Conservation (phyloP, 176 grass and related monocot genomes). For the Eragrostis nindensis region DNA sequence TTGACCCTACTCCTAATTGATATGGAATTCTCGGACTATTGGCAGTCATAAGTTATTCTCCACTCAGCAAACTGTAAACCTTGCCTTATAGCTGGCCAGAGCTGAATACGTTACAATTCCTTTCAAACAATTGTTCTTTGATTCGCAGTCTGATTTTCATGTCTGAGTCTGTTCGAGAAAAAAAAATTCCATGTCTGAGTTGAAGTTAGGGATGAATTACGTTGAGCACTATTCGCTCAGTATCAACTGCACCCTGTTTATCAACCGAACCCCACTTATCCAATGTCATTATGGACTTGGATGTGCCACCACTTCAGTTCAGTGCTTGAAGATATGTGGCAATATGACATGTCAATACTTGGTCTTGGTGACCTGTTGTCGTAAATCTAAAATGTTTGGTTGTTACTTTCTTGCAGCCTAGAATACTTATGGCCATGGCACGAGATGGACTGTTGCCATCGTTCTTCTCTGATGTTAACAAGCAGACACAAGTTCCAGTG, state of each 20-base stretch:
- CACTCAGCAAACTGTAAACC: background rate
- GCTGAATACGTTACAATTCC: constrained; percentile 1
- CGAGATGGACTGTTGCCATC: constrained; percentile 89
- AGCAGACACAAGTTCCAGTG: constrained; percentile 86
- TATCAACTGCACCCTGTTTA: too few relatives aligned
- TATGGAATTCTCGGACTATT: background rate
- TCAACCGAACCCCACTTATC: background rate
- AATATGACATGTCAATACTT: constrained; percentile 1
- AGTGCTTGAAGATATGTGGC: background rate
- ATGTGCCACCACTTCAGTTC: background rate
- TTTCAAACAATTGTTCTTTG: background rate
- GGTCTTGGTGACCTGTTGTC: background rate
- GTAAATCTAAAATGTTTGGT: background rate
- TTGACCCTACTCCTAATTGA: background rate
- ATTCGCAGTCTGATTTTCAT: background rate
- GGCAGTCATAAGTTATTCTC: background rate
- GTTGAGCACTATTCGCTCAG: background rate
- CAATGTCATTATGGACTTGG: background rate
- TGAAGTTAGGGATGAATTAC: too few relatives aligned
- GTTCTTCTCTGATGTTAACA: constrained; percentile 87
- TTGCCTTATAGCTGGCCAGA: constrained; percentile 12
- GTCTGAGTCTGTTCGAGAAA: too few relatives aligned
- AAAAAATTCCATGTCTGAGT: background rate
- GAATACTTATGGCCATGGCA: constrained; percentile 99
- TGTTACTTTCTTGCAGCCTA: constrained; percentile 65